A percentile compares a stretch with the other conserved stretches of the same genome.
Conservation (phyloP, 2,329 filamentous ascomycete genomes). For the Diaporthe helianthi region DNA sequence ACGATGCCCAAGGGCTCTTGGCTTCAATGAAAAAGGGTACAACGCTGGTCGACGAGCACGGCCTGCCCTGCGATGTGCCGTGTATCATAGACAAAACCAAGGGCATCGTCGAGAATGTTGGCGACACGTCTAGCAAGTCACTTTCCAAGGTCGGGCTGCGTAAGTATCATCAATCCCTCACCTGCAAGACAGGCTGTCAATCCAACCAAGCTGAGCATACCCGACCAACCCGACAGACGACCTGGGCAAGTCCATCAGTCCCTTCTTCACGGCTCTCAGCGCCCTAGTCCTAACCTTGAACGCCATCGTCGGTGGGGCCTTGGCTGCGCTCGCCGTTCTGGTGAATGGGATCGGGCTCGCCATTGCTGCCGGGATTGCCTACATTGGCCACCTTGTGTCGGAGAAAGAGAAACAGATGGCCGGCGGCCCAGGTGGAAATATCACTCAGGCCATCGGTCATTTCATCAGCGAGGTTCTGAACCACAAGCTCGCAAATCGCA, state of each 20-base stretch:
- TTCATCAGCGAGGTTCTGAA: background rate
- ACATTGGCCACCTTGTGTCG: conserved; percentile 18
- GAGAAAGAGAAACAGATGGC: conserved; percentile 1
- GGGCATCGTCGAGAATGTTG: background rate
- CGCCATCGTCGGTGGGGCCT: conserved; percentile 8
- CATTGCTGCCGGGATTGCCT: conserved; percentile 21
- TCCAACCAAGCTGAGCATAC: background rate
- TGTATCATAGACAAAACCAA: conserved; percentile 5
- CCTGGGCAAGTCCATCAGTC: background rate
- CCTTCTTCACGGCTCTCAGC: conserved; percentile 17
- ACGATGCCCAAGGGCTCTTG: background rate
- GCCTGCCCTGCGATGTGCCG: background rate
- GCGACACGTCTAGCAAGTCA: background rate
- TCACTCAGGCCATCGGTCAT: background rate
- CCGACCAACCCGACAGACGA: background rate
- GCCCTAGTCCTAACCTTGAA: background rate
- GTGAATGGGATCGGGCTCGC: conserved; percentile 11
- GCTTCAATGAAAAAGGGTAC: background rate
- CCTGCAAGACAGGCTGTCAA: too few species aligned
- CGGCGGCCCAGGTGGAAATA: background rate
- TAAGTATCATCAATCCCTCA: background rate
- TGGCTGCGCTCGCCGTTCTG: background rate
- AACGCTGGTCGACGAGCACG: background rate
- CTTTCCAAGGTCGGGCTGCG: conserved; percentile 15
- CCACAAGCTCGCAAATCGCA: background rate